phyloP scores from a whole-genome alignment of 768 basidiomycete genomes.

The Lactarius indigo region DNA sequence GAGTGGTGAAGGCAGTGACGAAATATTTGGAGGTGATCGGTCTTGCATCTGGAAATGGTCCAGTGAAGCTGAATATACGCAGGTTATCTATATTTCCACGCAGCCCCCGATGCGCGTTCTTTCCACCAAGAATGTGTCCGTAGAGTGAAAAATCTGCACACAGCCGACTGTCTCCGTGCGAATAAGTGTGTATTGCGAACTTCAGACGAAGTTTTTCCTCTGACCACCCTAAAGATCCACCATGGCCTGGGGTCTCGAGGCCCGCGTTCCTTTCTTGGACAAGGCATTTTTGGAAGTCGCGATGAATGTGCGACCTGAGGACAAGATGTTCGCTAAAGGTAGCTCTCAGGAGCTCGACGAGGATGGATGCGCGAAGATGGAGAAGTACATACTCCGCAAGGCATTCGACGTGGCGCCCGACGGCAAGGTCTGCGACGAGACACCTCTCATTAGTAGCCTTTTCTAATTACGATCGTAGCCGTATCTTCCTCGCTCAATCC shows the following conservation, averaged over 20 bases:
- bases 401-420: conserved; percentile 87
- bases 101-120: conserved; percentile 80
- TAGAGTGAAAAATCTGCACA: conserved; percentile 97
- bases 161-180: conserved; percentile 93
- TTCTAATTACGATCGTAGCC: conserved; percentile 45
- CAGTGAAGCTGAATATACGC: conserved; percentile 18
- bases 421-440: conserved; percentile 50
- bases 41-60: background rate
- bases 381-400: conserved; percentile 97
- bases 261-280: conserved; percentile 98
- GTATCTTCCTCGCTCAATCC: conserved; percentile 89
- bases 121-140: conserved; percentile 96
- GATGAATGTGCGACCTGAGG: conserved; percentile 83
- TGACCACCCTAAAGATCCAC: conserved; percentile 58
- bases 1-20: conserved; percentile 95
- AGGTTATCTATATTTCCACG: conserved; percentile 99
- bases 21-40: conserved; percentile 84
- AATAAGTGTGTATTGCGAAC: conserved; percentile 73
- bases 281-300: conserved; percentile 92
- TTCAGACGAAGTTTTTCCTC: background rate
- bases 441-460: conserved; percentile 5
- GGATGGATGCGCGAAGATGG: conserved; percentile 90
- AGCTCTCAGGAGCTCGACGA: conserved; percentile 64
- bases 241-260: conserved; percentile 99
- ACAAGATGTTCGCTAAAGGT: conserved; percentile 91